Evolutionary conservation across 768 basidiomycete species (phyloP).

Genomic region (Phaffia australis): DNA sequence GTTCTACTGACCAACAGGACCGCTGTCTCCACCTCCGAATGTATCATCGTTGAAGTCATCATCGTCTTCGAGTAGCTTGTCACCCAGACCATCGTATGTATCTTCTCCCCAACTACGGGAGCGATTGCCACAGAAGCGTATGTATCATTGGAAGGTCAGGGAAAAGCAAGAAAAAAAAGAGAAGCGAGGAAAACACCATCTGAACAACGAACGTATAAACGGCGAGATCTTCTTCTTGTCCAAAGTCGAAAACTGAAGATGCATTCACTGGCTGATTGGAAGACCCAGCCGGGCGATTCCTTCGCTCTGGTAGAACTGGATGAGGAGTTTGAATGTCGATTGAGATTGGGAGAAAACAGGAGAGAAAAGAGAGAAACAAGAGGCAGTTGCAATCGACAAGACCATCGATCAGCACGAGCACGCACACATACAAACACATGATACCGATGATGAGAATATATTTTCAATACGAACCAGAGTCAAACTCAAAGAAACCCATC

Average conservation of each 20-base stretch:
- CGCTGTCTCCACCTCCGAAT: constrained; percentile 51
- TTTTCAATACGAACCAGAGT: constrained; percentile 12
- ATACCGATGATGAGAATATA: too few relatives aligned
- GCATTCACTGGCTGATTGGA: constrained; percentile 2
- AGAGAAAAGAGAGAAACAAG: background rate
- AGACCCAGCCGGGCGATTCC: constrained; percentile 7
- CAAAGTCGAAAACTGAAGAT: constrained; percentile 12
- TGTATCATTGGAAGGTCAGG: background rate
- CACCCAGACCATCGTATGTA: constrained; percentile 77
- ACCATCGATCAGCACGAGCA: background rate
- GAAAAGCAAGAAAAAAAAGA: background rate
- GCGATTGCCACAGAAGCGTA: background rate
- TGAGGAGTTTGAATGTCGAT: too few relatives aligned
- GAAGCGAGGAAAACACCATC: background rate
- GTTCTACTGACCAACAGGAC: constrained; percentile 54
- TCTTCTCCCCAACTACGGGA: constrained; percentile 81
- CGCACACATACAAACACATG: too few relatives aligned
- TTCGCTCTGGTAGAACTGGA: constrained; percentile 25
- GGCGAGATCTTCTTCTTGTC: constrained; percentile 61
- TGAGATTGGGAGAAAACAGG: background rate
- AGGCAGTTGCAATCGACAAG: background rate
- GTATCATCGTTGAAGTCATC: constrained; percentile 97
- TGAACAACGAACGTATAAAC: constrained; percentile 39
- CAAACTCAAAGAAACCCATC: constrained; percentile 27
- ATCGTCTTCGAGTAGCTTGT: constrained; percentile 72